These are phyloP conservation scores for Solanum pennellii DNA, from an alignment of 257 asterid species.

Conservation along the genomic window DNA sequence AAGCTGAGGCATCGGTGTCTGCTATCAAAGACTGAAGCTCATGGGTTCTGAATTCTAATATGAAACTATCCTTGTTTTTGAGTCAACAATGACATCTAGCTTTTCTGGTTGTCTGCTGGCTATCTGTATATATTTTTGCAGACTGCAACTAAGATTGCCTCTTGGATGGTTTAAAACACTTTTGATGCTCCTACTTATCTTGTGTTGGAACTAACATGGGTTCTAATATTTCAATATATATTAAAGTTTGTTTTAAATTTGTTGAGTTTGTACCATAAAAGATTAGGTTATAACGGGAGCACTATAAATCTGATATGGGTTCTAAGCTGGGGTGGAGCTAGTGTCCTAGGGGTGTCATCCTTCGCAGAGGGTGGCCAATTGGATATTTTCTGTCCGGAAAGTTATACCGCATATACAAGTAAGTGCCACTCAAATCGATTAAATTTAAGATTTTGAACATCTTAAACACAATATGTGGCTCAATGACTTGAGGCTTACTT, in stretches of 20 bases:
- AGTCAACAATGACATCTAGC: neutral
- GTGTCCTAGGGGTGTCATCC: neutral
- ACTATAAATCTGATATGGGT: neutral
- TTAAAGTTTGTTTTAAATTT: neutral
- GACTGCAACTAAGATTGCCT: neutral
- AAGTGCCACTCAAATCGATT: too few species aligned
- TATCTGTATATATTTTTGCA: neutral
- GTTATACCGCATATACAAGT: neutral
- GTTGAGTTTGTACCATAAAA: neutral
- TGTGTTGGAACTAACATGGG: neutral
- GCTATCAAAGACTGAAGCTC: neutral
- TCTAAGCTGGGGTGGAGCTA: neutral
- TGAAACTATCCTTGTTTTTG: neutral
- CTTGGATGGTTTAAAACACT: neutral
- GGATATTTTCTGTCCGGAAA: neutral
- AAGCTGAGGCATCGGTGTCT: neutral
- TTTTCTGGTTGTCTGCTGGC: neutral
- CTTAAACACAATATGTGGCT: neutral
- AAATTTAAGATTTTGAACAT: neutral
- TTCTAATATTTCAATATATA: neutral
- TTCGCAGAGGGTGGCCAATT: neutral
- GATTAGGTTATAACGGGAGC: neutral
- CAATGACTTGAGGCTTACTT: neutral
- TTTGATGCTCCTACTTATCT: neutral
- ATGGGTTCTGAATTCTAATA: neutral